Base-by-base conservation (phyloP, 345 rosid species). In the Salix koriyanagi region DNA sequence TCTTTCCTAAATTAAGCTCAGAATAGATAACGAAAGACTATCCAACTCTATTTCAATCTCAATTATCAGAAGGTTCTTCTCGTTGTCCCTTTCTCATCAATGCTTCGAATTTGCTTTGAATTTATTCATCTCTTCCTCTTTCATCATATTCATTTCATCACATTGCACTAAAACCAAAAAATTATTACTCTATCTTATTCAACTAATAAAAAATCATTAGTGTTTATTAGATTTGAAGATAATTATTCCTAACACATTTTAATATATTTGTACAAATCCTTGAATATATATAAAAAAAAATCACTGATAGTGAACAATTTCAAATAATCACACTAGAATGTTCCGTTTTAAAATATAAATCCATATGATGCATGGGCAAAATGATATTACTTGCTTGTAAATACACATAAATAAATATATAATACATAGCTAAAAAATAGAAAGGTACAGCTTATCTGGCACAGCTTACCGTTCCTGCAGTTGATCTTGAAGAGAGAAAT, bases 391-490 rank as follows among this genome's bases (percentile, higher is more conserved):
- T 58, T 58, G 28, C 62, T 58, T 58, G 5, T n/a, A 12, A 5
- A 10, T 4, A 58, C 11, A 23, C 62, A 56, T n/a, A 23, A 26
- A 58, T 58, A 58, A 58, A 23, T n/a, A 9, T 12, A 58, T 58
- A 58, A 4, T n/a, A 11, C 62, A 58, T 9, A 23, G 62, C 62
- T 23, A n/a, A 1, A 4, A 23, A 13, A 58, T 9, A 58, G 13
- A 58, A 4, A n/a, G 28, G 62, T 23, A 25, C 26, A 23, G 60
- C 23, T 54, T 54, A 54, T 54, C 23, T 41, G 65, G 80, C 52
- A 54, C 11, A 50, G 73, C 91, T 89, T 87, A 95, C 97, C 77
- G 97, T 92, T 81, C 99, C 99, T 71, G 97, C 99, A 54, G 99
- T 90, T 66, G 99, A 95, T 82, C 91, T 88, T 39, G 99, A 90